Base-by-base conservation (phyloP, 2,329 filamentous ascomycete genomes). In the Alternaria alternata region DNA sequence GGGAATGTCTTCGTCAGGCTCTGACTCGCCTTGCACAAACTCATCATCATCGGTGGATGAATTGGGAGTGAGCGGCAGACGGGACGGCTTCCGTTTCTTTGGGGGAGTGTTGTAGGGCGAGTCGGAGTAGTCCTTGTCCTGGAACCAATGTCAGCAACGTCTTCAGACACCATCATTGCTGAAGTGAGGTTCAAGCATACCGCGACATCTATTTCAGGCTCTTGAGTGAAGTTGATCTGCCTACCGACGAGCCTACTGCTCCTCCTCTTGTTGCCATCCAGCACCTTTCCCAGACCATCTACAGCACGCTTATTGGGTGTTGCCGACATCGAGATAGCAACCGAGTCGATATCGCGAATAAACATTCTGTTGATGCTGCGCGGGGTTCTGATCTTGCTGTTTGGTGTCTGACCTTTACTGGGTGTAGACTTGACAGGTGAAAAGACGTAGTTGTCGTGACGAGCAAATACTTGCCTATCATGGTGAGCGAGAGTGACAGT, bases 391-490 rank as follows among this genome's bases (percentile, higher is more conserved):
- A 1, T 4, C 18, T 58, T 53, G 42, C 12, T 41, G 18, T 48
- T 49, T n/a, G 36, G 22, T 9, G 20, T 54, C 18, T 30, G 55
- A 16, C 14, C 54, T 22, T 47, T 48, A 24, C 30, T 36, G 5
- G 32, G 24, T 44, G 22, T 51, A 22, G 57, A 32, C 32, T 54
- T 54, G 2, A 48, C 12, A 5, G 54, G 48, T 11, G 57, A 34
- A 18, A 51, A 30, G 28, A 22, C 38, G 11, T 62, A 42, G 16
- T 57, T 28, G 12, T 62, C 22, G 53, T 62, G 68, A 18, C 68
- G 68, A 12, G 42, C 57, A 28, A 71, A 70, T 9, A 63, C 53
- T 38, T 70, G 63, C 9, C 48, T 52, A 42, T 71, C 69, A 14
- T 56, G 52, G 62, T 70, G 69, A 63, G 38, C 44, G 60, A 51